A percentile compares a stretch with the other conserved stretches of the same genome.
These are phyloP conservation scores for Malus hybrid DNA, from an alignment of 331 rosid species.

Conservation along the genomic window DNA sequence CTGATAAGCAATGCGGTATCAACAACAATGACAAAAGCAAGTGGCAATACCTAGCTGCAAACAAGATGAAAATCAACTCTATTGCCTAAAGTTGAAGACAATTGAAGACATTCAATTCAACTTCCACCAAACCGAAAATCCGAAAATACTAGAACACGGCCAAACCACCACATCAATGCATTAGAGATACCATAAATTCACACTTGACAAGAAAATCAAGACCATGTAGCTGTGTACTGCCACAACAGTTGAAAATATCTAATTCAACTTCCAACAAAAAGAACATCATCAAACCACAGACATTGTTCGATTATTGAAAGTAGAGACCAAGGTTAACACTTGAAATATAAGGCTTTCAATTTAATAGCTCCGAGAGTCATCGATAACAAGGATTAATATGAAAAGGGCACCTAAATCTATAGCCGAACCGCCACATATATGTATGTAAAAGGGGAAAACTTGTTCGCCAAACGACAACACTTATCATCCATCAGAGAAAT, in stretches of 20 bases:
- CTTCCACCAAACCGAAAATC: not conserved
- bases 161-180: not conserved
- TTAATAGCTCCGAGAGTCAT: constrained; percentile 7
- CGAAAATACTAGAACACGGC: not conserved
- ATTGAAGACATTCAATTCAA: not conserved
- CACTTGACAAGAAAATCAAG: not conserved
- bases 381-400: not conserved
- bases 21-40: not conserved
- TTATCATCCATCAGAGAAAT: constrained; percentile 11
- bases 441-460: constrained; percentile 21
- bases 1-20: not conserved
- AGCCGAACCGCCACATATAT: constrained; percentile 22
- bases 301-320: not conserved
- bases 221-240: not conserved
- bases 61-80: not conserved
- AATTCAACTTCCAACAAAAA: not conserved
- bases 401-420: constrained; percentile 3
- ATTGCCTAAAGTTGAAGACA: not conserved
- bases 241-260: not conserved
- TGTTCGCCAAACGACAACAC: constrained; percentile 24
- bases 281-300: not conserved
- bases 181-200: not conserved
- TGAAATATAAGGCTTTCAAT: not conserved
- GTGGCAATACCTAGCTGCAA: not conserved
- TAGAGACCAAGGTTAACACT: not conserved